Evolutionary conservation across 140 eudicot genomes (phyloP), one percentile per base, ranked within the genome.

Genomic region (Oenanthe javanica): DNA sequence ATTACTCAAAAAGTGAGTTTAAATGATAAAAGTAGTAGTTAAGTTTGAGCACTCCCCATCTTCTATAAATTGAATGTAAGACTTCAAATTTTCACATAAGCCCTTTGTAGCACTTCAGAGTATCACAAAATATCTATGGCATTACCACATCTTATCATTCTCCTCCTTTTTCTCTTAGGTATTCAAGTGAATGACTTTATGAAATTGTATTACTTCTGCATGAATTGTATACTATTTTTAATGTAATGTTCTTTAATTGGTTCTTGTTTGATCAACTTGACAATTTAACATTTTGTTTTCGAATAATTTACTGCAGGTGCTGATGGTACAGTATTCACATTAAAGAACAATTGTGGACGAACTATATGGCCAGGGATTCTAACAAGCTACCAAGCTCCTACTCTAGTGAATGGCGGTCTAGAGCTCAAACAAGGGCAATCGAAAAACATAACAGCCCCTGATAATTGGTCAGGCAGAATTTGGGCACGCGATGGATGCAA

Each of bases 281-380:
- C 27, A 3, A 13, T 16, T 42, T n/a, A 54, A 9, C 4, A 12
- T 15, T 4, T 18, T 52, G 45, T 21, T 31, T 31, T 31, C 31
- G 31, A 31, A 31, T 31, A 31, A 31, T 31, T 31, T 31, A 31
- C 80, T 73, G 11, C 89, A 89, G 85, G 89, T 73, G 84, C 78
- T 47, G 86, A 82, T 19, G 87, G 84, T 8, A 84, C 90, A 14
- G 64, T 79, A 57, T 90, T 90, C 82, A 90, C 87, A 0, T 76
- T 90, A 61, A 83, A 86, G 63, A 90, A 90, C 86, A 82, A 52
- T 1, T 90, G 92, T 64, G 69, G 55, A 16, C 15, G 40, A 10
- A 91, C 91, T 42, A 81, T 88, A 82, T 91, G 96, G 96, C 92
- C 96, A 1, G 96, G 92, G 74, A 87, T 79, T 81, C 84, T 72